Percentiles rank a stretch among this genome's conserved stretches.
These are phyloP conservation scores for Coemansia sp. DNA, from an alignment of 192 early-diverging fungal species.

Conservation along the genomic window DNA sequence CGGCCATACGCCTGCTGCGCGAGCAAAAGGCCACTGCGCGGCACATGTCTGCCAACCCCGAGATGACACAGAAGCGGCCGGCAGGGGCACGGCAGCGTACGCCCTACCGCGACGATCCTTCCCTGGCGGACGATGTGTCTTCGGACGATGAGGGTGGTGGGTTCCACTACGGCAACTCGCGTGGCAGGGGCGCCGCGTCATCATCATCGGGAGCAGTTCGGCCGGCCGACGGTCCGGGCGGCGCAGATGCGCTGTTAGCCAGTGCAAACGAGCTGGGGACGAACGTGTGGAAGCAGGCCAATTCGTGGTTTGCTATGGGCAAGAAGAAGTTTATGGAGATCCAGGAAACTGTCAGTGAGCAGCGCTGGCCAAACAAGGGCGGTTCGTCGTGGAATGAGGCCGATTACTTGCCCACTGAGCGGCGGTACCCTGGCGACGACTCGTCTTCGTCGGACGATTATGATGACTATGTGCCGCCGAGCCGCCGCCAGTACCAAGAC, in stretches of 20 bases:
- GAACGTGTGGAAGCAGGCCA: slow-evolving; percentile 47
- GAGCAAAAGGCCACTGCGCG: slow-evolving; percentile 25
- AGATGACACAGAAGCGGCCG: not conserved
- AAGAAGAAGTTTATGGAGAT: slow-evolving; percentile 49
- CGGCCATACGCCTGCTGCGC: slow-evolving; percentile 46
- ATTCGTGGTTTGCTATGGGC: slow-evolving; percentile 48
- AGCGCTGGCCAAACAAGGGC: slow-evolving; percentile 6
- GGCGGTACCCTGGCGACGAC: slow-evolving; percentile 23
- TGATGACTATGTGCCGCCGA: slow-evolving; percentile 22
- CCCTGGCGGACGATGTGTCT: not conserved
- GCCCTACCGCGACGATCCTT: slow-evolving; percentile 8
- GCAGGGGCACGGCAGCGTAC: slow-evolving; percentile 3
- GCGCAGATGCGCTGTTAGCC: slow-evolving; percentile 35
- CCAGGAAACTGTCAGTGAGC: slow-evolving; percentile 40
- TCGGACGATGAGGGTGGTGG: slow-evolving; percentile 17
- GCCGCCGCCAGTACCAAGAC: too few species aligned
- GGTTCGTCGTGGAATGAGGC: too few species aligned
- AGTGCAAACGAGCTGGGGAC: slow-evolving; percentile 45
- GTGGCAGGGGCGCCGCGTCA: too few species aligned
- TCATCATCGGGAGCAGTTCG: too few species aligned
- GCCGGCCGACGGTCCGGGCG: not conserved
- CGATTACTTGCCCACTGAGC: slow-evolving; percentile 4
- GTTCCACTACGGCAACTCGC: slow-evolving; percentile 11
- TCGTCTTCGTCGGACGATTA: slow-evolving; percentile 28
- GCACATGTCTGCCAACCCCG: not conserved